These are phyloP conservation scores for Teunomyces lycoperdinae DNA, from an alignment of 805 yeast genomes.

Conservation along the genomic window DNA sequence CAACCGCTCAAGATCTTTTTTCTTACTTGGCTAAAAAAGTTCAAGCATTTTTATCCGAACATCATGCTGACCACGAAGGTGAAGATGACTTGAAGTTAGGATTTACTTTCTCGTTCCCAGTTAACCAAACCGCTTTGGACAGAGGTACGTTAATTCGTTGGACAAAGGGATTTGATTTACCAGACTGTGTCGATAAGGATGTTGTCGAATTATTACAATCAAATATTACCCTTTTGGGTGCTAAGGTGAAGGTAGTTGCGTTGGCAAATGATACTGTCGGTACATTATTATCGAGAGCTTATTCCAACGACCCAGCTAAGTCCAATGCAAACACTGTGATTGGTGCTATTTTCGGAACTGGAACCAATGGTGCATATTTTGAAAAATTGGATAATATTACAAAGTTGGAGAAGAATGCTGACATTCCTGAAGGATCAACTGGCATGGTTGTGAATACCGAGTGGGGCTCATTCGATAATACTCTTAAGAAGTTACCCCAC, in stretches of 20 bases:
- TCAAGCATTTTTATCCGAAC: slow-evolving; percentile 57
- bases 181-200: slow-evolving; percentile 82
- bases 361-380: slow-evolving; percentile 93
- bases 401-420: slow-evolving; percentile 57
- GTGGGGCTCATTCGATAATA: slow-evolving; percentile 97
- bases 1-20: slow-evolving; percentile 65
- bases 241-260: slow-evolving; percentile 76
- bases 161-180: slow-evolving; percentile 93
- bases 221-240: slow-evolving; percentile 56
- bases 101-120: slow-evolving; percentile 93
- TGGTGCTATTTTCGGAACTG: slow-evolving; percentile 95
- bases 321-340: slow-evolving; percentile 73
- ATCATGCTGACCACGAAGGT: slow-evolving; percentile 50
- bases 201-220: slow-evolving; percentile 71
- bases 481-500: slow-evolving; percentile 66
- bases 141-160: slow-evolving; percentile 85
- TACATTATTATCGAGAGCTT: slow-evolving; percentile 84
- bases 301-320: slow-evolving; percentile 59
- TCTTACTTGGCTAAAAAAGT: slow-evolving; percentile 72
- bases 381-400: slow-evolving; percentile 73
- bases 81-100: slow-evolving; percentile 62
- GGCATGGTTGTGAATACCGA: slow-evolving; percentile 93
- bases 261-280: slow-evolving; percentile 96
- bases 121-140: slow-evolving; percentile 75
- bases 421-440: slow-evolving; percentile 42